Evolutionary conservation across 345 rosid genomes (phyloP).

Genomic region (Aquilaria sinensis): DNA sequence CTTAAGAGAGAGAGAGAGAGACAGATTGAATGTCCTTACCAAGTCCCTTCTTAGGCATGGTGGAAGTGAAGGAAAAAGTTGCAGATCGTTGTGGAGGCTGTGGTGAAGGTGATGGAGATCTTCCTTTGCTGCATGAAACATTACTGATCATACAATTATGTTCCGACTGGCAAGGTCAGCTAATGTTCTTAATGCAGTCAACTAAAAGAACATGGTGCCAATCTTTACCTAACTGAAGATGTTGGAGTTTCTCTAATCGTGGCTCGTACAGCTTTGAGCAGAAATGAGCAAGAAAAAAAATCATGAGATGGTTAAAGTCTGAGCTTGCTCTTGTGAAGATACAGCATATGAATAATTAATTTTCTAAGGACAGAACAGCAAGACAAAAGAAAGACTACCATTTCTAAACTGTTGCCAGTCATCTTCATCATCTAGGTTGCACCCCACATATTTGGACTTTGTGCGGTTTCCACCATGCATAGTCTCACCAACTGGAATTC

Average conservation of each 20-base stretch:
- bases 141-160: not conserved
- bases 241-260: slow-evolving; percentile 58
- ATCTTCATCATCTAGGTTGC: slow-evolving; percentile 67
- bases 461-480: slow-evolving; percentile 46
- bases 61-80: slow-evolving; percentile 69
- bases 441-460: slow-evolving; percentile 49
- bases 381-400: slow-evolving; percentile 30
- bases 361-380: not conserved
- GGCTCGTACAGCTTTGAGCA: slow-evolving; percentile 57
- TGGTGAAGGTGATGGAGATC: slow-evolving; percentile 57
- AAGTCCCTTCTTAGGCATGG: slow-evolving; percentile 54
- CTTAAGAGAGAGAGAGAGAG: too few relatives aligned
- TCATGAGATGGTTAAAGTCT: slow-evolving; percentile 8
- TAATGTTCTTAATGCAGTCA: not conserved
- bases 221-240: slow-evolving; percentile 46
- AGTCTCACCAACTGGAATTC: slow-evolving; percentile 71
- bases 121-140: slow-evolving; percentile 45
- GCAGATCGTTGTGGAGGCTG: slow-evolving; percentile 58
- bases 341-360: not conserved
- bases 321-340: not conserved
- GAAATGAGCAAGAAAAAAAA: slow-evolving; percentile 21
- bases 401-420: slow-evolving; percentile 67
- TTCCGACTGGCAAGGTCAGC: not conserved
- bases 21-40: slow-evolving; percentile 26
- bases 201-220: not conserved